Evolutionary conservation across 1,284 basidiomycete species (phyloP), one percentile per base, ranked within the genome.

Genomic region (Trichosporon asahii): DNA sequence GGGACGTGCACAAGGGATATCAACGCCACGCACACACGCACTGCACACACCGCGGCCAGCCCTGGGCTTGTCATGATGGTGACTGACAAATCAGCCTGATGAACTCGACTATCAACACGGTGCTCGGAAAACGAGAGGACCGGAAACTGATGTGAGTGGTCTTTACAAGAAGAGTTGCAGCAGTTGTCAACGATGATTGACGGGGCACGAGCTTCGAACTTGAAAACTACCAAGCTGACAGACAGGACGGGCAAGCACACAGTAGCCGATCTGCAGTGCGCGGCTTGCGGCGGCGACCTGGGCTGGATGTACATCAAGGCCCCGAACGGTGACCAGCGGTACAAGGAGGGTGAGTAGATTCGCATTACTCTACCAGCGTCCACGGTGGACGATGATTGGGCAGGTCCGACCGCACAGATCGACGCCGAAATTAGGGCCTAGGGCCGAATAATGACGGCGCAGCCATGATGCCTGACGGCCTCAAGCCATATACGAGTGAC

Each of bases 251-350:
- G 83, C 2, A 77, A 72, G 31, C 83, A 84, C 67, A 83, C 81
- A 1, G 82, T 83, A 9, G 81, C 81, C 0, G 82, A 84, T 61
- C 75, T 84, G 33, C 73, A 73, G 14, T 84, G 83, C 64, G 77
- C 77, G 9, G 73, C 76, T 3, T 84, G 83, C 66, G 67, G 76
- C 12, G 68, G 77, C 0, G 73, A 75, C 29, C 71, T 84, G 0
- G 83, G 83, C 1, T 84, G 83, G 83, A 81, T 79, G 76, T 84
- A 84, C 66, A 76, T 84, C 70, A 79, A 78, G 66, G 80, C 82
- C 11, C 79, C 79, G 18, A 80, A 78, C 35, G 76, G 77, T 5
- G 82, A 83, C 6, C 81, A 84, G 74, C 72, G 77, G 33, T 84
- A 84, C 72, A 84, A 84, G 70, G 83, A 84, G 71, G 81, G 81